Evolutionary conservation across 495 filamentous ascomycete species (phyloP).

Genomic region (Extremus antarcticus): DNA sequence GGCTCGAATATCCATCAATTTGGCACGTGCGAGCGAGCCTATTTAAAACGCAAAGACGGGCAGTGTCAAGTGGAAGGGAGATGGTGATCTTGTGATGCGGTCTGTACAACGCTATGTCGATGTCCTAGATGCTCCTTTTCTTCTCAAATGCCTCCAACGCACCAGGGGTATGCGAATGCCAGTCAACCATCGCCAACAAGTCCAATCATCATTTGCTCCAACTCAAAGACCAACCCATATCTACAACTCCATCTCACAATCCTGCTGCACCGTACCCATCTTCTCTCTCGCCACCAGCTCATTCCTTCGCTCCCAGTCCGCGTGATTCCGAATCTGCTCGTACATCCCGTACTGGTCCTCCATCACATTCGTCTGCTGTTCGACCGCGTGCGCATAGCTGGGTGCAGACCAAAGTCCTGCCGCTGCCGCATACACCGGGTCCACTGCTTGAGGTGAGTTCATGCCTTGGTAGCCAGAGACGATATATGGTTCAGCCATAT

Average conservation of each 20-base stretch:
- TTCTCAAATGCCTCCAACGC: neutral
- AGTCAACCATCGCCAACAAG: too few species aligned
- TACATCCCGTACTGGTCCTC: slow-evolving; percentile 15
- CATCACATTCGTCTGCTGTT: slow-evolving; percentile 5
- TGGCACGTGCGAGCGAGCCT: too few species aligned
- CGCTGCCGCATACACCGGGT: slow-evolving; percentile 15
- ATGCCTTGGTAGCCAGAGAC: neutral
- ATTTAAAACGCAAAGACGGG: too few species aligned
- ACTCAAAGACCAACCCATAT: neutral
- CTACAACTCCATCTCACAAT: slow-evolving; percentile 15
- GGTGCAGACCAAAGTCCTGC: slow-evolving; percentile 14
- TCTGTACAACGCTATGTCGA: too few species aligned
- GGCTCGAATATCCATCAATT: too few species aligned
- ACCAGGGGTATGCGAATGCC: neutral
- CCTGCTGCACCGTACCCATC: slow-evolving; percentile 1
- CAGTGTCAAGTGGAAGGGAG: neutral
- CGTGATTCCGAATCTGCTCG: slow-evolving; percentile 20
- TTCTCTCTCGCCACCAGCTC: slow-evolving; percentile 11
- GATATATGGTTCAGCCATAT: slow-evolving; percentile 12
- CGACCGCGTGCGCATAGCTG: slow-evolving; percentile 12
- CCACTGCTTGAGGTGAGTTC: neutral
- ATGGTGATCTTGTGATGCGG: neutral
- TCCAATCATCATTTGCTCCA: too few species aligned
- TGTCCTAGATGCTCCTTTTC: too few species aligned
- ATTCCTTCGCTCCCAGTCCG: slow-evolving; percentile 18